Base-by-base conservation (phyloP, 2,329 filamentous ascomycete species). In the Paecilomyces niveus region DNA sequence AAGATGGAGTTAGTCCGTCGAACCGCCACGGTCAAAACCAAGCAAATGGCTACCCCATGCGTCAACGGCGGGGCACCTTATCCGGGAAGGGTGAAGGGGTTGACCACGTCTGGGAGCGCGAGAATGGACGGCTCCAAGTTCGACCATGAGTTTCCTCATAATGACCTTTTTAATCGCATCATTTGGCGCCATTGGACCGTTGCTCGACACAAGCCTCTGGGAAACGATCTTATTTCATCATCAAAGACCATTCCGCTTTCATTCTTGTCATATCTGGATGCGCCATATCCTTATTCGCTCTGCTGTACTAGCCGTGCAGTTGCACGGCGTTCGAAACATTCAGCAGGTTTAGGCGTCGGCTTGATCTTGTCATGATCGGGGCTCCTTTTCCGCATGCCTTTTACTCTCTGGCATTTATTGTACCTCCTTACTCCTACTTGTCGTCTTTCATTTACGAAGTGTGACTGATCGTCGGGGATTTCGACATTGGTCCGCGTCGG, bases 291-390 rank as follows among this genome's bases (percentile, higher is more conserved):
- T 62, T 55, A 57, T 53, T 56, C 13, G 39, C 39, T 54, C 61
- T 55, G 39, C 51, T 61, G 29, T 53, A 24, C 55, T 49, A 45
- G 31, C 26, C 32, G 39, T 58, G 51, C 15, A 50, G 50, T 29
- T 52, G 26, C 22, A 24, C 50, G 7, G 21, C 26, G 10, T 52
- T 52, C 50, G 26, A 18, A 52, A 52, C 6, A 26, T 24, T 52
- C 50, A 52, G 50, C 50, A 52, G 22, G 22, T 26, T 52, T 52
- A 52, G 50, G 50, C 26, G 26, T 52, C 26, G 50, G 62, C 61
- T 59, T 68, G 65, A 70, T 69, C 65, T 67, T 70, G 57, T 60
- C 63, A 72, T 59, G 69, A 72, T 65, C 70, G 68, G 71, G 65
- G 66, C 33, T 26, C 22, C n/a, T 22, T 55, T 18, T 55, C 22